A percentile compares a stretch with the other conserved stretches of the same genome.
These are phyloP conservation scores for Somion occarium DNA, from an alignment of 1,284 basidiomycete species.

Conservation along the genomic window DNA sequence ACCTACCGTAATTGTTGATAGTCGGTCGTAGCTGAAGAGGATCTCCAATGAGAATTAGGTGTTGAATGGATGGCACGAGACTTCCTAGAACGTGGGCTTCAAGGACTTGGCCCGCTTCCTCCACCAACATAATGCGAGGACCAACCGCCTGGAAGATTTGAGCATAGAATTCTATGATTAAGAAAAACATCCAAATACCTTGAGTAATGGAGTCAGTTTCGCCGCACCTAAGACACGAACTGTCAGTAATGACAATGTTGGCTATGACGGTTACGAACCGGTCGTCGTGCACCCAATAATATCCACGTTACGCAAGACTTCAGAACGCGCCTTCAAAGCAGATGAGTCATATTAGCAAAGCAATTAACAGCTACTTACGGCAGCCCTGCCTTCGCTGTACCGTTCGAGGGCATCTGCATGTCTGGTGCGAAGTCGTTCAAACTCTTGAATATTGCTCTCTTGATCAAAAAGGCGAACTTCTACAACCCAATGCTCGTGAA, in stretches of 20 bases:
- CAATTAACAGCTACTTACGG: conserved; percentile 21
- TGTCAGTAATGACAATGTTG: background rate
- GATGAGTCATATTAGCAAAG: conserved; percentile 8
- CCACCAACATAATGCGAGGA: conserved; percentile 28
- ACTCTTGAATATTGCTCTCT: conserved; percentile 32
- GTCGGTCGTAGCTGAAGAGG: conserved; percentile 65
- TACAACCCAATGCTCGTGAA: conserved; percentile 19
- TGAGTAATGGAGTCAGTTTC: conserved; percentile 49
- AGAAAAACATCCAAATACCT: conserved; percentile 1
- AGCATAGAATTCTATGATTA: conserved; percentile 3
- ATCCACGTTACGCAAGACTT: conserved; percentile 47
- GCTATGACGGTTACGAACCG: conserved; percentile 23
- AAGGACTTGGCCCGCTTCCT: conserved; percentile 73
- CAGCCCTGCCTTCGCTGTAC: conserved; percentile 31
- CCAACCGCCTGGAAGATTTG: conserved; percentile 31
- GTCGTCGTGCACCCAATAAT: conserved; percentile 73
- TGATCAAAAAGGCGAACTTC: conserved; percentile 24
- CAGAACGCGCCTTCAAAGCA: conserved; percentile 30
- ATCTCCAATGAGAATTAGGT: conserved; percentile 68
- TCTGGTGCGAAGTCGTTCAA: conserved; percentile 29
- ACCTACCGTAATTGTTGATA: conserved; percentile 57
- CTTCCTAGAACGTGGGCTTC: conserved; percentile 65
- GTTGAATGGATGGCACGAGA: conserved; percentile 55
- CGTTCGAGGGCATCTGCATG: conserved; percentile 26
- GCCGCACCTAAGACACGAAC: conserved; percentile 48